A percentile compares a stretch with the other conserved stretches of the same genome.
Conservation (phyloP, 371 early-diverging fungal species). For the Fennellomyces sp. region DNA sequence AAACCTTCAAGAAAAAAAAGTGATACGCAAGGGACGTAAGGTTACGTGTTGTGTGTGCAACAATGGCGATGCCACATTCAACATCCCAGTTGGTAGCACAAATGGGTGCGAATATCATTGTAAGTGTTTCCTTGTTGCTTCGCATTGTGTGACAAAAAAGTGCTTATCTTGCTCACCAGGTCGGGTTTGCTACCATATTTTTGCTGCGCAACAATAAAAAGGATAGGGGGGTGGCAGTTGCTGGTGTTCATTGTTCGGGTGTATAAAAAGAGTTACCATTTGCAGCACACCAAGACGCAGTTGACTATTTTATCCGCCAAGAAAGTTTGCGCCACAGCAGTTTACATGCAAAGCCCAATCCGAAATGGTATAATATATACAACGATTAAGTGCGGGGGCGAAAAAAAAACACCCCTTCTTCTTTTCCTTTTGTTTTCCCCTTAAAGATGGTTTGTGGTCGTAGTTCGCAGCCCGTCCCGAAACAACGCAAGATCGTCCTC, state of each 20-base stretch:
- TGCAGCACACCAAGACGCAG: background rate
- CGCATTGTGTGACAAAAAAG: background rate
- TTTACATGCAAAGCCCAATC: slow-evolving; percentile 3
- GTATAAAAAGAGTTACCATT: background rate
- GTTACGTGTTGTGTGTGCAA: background rate
- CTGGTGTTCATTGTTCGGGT: background rate
- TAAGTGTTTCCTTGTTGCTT: background rate
- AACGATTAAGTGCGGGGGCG: background rate
- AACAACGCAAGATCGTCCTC: slow-evolving; percentile 62
- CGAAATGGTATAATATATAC: no score
- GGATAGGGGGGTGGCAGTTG: background rate
- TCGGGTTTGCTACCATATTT: background rate
- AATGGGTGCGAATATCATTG: background rate
- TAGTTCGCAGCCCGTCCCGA: background rate
- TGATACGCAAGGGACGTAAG: background rate
- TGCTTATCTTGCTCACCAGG: background rate
- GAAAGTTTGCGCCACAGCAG: slow-evolving; percentile 4
- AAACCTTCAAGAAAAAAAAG: background rate
- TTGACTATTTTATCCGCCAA: background rate
- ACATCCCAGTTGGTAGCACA: background rate
- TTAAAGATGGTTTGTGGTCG: background rate
- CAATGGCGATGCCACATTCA: background rate
- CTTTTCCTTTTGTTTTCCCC: background rate
- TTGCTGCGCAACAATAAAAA: background rate
- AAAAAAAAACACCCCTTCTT: background rate